These are phyloP conservation scores for Elymus sibiricus DNA, from an alignment of 176 grass and related monocot genomes.

Conservation along the genomic window DNA sequence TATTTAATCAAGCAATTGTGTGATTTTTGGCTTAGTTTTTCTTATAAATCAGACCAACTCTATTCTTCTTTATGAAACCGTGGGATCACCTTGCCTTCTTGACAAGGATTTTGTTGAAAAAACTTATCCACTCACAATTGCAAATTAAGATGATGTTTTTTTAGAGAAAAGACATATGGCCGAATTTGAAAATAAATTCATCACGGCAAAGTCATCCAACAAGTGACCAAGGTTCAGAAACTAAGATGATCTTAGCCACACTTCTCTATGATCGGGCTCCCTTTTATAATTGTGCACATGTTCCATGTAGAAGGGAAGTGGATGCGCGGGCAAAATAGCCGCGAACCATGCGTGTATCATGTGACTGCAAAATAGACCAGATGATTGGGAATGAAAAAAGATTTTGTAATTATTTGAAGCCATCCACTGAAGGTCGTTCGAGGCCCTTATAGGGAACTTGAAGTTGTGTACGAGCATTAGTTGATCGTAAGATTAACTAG, in stretches of 20 bases:
- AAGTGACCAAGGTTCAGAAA: too few relatives aligned
- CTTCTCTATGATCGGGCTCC: neutral
- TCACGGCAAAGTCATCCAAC: too few relatives aligned
- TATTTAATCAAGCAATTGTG: too few relatives aligned
- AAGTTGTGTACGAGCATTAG: neutral
- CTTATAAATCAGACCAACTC: too few relatives aligned
- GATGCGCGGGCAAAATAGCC: neutral
- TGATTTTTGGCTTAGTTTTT: too few relatives aligned
- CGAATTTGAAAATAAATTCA: too few relatives aligned
- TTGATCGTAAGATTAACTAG: neutral
- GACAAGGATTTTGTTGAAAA: too few relatives aligned
- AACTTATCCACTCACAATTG: too few relatives aligned
- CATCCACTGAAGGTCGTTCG: neutral
- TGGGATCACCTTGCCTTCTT: too few relatives aligned
- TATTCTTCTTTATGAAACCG: too few relatives aligned
- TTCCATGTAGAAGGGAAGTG: neutral
- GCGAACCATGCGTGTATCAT: neutral
- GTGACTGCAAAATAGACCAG: neutral
- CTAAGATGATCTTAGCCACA: neutral
- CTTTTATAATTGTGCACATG: neutral
- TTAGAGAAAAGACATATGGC: too few relatives aligned
- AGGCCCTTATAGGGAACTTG: neutral
- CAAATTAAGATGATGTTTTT: too few relatives aligned
- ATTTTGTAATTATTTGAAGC: neutral
- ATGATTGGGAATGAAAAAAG: neutral